Percentiles rank a stretch among this genome's conserved stretches.
phyloP scores from a whole-genome alignment of 768 basidiomycete genomes.

The Leccinum subtestaceum region DNA sequence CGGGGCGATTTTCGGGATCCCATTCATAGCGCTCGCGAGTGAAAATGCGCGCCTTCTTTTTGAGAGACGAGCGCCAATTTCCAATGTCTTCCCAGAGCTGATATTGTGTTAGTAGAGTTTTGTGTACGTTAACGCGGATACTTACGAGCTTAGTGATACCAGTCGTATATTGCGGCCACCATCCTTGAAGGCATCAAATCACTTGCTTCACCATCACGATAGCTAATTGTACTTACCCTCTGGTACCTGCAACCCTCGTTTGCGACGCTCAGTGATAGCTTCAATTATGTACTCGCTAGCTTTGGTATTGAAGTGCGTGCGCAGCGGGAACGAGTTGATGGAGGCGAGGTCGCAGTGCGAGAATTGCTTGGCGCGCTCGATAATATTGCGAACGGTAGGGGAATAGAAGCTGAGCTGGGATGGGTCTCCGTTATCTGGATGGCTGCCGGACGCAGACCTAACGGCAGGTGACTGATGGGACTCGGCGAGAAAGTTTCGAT shows the following conservation, averaged over 20 bases:
- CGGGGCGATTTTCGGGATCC: slow-evolving; percentile 1
- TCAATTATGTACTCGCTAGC: not conserved
- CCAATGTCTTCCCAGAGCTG: slow-evolving; percentile 6
- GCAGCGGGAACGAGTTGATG: not conserved
- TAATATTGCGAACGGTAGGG: not conserved
- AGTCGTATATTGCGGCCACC: not conserved
- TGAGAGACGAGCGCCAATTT: not conserved
- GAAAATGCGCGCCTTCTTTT: not conserved
- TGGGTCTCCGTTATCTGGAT: not conserved
- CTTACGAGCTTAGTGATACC: not conserved
- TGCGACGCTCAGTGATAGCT: not conserved
- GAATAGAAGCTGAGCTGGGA: not conserved
- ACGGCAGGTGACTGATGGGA: not conserved
- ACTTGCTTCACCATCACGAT: not conserved
- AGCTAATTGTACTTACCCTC: not conserved
- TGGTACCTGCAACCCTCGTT: not conserved
- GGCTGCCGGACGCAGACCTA: not conserved
- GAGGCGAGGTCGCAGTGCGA: not conserved
- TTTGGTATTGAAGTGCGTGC: not conserved
- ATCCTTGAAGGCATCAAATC: not conserved
- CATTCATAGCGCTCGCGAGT: not conserved
- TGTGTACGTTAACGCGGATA: not conserved
- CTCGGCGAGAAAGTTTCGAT: not conserved
- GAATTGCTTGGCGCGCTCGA: not conserved
- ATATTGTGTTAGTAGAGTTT: not conserved